Conservation (phyloP, 1,284 basidiomycete species). For the Somion occarium region DNA sequence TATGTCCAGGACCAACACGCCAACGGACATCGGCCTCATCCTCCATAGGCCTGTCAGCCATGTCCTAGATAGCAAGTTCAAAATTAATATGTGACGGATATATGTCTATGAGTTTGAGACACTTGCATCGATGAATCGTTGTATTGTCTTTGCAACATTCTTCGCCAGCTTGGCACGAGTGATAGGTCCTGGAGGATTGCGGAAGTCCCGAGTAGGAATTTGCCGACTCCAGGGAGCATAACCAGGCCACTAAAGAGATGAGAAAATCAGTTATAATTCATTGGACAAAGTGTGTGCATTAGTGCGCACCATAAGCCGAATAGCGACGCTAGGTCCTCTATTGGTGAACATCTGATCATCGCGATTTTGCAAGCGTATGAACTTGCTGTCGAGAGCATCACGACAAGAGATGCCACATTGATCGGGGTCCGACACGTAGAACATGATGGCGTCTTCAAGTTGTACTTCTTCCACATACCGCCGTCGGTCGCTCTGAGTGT, state of each 20-base stretch:
- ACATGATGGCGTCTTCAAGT: conserved; percentile 59
- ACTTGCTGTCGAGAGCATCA: conserved; percentile 43
- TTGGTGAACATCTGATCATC: conserved; percentile 62
- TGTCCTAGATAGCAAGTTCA: conserved; percentile 34
- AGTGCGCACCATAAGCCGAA: conserved; percentile 66
- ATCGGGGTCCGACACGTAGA: conserved; percentile 43
- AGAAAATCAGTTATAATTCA: conserved; percentile 5
- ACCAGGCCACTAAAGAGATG: conserved; percentile 58
- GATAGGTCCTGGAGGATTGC: conserved; percentile 67
- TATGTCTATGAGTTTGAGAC: conserved; percentile 7
- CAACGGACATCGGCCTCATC: conserved; percentile 54
- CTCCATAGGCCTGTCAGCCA: conserved; percentile 45
- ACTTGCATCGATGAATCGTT: conserved; percentile 32
- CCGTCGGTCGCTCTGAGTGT: conserved; percentile 66
- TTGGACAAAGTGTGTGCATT: too few relatives aligned
- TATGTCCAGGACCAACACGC: conserved; percentile 52
- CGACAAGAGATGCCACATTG: conserved; percentile 52
- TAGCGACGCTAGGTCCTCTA: conserved; percentile 72
- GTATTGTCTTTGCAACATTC: conserved; percentile 34
- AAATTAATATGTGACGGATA: neutral
- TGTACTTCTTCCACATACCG: conserved; percentile 67
- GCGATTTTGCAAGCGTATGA: conserved; percentile 39
- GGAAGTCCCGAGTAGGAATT: conserved; percentile 74
- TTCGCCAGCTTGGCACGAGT: conserved; percentile 36
- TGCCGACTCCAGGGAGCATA: conserved; percentile 73